Evolutionary conservation across 129 eudicot species (phyloP).

Genomic region (Tagetes patula): DNA sequence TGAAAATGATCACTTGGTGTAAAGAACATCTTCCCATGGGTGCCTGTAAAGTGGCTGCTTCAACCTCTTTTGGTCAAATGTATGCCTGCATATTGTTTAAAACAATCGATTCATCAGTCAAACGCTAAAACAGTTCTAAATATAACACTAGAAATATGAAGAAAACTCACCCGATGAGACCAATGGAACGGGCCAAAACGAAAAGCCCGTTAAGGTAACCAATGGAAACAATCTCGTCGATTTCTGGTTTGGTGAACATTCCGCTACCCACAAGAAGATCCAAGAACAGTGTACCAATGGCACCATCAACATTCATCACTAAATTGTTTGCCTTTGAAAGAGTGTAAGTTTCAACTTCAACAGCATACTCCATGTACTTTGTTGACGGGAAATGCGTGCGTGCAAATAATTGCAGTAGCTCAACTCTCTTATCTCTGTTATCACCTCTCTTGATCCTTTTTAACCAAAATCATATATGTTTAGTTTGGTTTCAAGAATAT

Average conservation of each 20-base stretch:
- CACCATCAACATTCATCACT: constrained; percentile 96
- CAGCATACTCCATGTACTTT: constrained; percentile 98
- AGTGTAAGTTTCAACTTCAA: constrained; percentile 90
- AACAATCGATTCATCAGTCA: constrained; percentile 7
- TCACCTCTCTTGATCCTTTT: constrained; percentile 94
- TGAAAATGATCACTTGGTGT: constrained; percentile 68
- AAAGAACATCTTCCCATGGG: constrained; percentile 99
- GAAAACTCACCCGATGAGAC: constrained; percentile 88
- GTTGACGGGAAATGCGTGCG: constrained; percentile 90
- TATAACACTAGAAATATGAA: not conserved
- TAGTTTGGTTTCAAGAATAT: not conserved
- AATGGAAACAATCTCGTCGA: constrained; percentile 84
- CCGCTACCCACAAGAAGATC: constrained; percentile 98
- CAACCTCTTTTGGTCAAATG: constrained; percentile 97
- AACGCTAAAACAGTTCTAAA: not conserved
- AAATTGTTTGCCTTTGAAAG: constrained; percentile 93
- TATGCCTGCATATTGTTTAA: constrained; percentile 60
- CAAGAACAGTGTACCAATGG: constrained; percentile 93
- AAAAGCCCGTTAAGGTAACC: constrained; percentile 97
- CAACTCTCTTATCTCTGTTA: constrained; percentile 97
- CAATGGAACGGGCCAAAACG: constrained; percentile 95
- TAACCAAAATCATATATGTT: not conserved
- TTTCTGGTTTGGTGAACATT: constrained; percentile 94
- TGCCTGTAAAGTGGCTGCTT: constrained; percentile 99
- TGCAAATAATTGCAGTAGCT: constrained; percentile 77